Base-by-base conservation (phyloP, 495 filamentous ascomycete genomes). In the Apodospora peruviana region DNA sequence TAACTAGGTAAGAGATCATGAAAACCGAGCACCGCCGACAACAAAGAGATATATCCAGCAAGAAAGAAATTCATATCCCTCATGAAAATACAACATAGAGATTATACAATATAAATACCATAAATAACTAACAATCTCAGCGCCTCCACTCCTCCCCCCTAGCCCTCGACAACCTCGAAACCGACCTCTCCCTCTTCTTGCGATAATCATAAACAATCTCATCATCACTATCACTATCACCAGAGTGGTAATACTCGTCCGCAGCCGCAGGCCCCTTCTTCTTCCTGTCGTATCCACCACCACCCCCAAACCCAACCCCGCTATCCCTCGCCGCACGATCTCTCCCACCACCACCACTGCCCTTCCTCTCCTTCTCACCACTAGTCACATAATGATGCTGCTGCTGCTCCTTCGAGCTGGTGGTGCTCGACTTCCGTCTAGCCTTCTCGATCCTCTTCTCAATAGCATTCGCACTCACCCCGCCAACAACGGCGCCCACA, bases 401-500 rank as follows among this genome's bases (percentile, higher is more conserved):
- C 14, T 14, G 27, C 14, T 14, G 27, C 27, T 32, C 27, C 27
- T 32, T 32, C 27, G 7, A 7, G 27, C 27, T 14, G 27, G 7
- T 32, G 7, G 27, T 14, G 27, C 7, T 32, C 7, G 27, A 14
- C 48, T 50, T 51, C 44, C 52, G 59, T 29, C 59, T 52, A 11
- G 50, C 45, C 10, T 42, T 40, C 52, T 74, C 70, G 23, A 74
- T 37, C 45, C 60, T 50, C 57, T 66, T 68, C 65, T 72, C 71
- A 36, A 75, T 57, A 11, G 69, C 71, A 50, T 75, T 75, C 17
- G 70, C 71, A 1, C 70, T 69, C 27, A 75, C 47, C 47, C 70
- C 72, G 5, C 70, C 72, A 5, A 74, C 66, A 21, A 69, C 69
- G 3, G 71, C 72, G 5, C 72, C 72, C 1, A 74, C 62, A 9